Conservation (phyloP, 1,139 yeast genomes). For the Blastobotrys buckinghamii region DNA sequence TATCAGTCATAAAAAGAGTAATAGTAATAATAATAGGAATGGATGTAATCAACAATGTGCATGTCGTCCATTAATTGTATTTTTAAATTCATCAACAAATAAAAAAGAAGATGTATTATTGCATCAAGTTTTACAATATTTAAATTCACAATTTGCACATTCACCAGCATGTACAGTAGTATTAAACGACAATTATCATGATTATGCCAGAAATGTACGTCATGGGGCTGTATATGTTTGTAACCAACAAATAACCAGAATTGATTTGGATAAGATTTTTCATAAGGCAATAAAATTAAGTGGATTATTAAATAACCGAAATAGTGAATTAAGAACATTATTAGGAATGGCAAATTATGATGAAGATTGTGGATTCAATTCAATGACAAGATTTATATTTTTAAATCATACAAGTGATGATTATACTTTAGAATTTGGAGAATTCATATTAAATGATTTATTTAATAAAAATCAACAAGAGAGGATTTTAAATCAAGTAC, state of each 20-base stretch:
- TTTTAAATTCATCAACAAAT: slow-evolving; percentile 1
- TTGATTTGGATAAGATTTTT: slow-evolving; percentile 3
- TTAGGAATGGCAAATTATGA: slow-evolving; percentile 11
- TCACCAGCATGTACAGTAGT: slow-evolving; percentile 10
- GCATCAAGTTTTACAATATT: slow-evolving; percentile 7
- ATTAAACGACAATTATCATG: slow-evolving; percentile 1
- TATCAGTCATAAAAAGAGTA: neutral
- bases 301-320: slow-evolving; percentile 3
- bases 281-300: slow-evolving; percentile 2
- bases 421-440: slow-evolving; percentile 1
- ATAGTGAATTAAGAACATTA: slow-evolving; percentile 9
- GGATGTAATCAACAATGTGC: neutral
- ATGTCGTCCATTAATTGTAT: slow-evolving; percentile 9
- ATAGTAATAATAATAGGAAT: neutral
- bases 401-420: neutral
- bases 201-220: neutral
- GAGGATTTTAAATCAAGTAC: neutral
- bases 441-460: slow-evolving; percentile 3
- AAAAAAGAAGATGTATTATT: neutral
- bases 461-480: neutral
- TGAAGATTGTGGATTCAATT: slow-evolving; percentile 8
- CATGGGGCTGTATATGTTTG: slow-evolving; percentile 8
- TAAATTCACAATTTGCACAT: slow-evolving; percentile 11
- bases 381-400: slow-evolving; percentile 10
- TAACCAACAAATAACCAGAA: neutral